Conservation (phyloP, 2,329 filamentous ascomycete genomes). For the Mariannaea sp. region DNA sequence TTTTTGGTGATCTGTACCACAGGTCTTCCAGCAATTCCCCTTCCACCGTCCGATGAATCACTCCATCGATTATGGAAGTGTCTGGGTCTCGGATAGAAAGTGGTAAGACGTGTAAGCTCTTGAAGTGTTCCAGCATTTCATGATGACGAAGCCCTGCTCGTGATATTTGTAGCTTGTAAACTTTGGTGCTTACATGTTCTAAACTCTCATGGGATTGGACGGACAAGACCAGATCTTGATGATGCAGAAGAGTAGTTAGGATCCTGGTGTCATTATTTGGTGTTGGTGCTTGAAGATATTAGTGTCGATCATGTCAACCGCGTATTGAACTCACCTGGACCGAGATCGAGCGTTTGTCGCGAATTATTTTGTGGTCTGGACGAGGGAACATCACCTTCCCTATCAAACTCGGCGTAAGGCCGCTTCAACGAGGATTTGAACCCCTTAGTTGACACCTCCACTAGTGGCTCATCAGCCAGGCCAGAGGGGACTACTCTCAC, state of each 20-base stretch:
- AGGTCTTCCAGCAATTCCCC: conserved; percentile 39
- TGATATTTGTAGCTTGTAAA: conserved; percentile 26
- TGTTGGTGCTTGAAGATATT: conserved; percentile 18
- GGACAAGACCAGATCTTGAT: conserved; percentile 21
- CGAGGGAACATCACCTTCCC: background rate
- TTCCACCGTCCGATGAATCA: conserved; percentile 17
- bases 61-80: conserved; percentile 6
- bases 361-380: background rate
- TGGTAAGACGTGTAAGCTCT: conserved; percentile 21
- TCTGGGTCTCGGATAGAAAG: conserved; percentile 16
- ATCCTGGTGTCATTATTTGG: conserved; percentile 23
- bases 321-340: conserved; percentile 21
- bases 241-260: conserved; percentile 24
- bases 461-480: background rate
- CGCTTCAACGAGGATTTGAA: background rate
- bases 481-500: background rate
- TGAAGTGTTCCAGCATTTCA: conserved; percentile 17
- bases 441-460: background rate
- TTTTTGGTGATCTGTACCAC: conserved; percentile 32
- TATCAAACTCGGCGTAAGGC: background rate
- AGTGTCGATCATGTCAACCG: background rate
- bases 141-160: conserved; percentile 30
- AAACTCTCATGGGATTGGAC: conserved; percentile 9
- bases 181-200: background rate
- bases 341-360: conserved; percentile 11